Base-by-base conservation (phyloP, 495 filamentous ascomycete genomes). In the Tuber magnatum region DNA sequence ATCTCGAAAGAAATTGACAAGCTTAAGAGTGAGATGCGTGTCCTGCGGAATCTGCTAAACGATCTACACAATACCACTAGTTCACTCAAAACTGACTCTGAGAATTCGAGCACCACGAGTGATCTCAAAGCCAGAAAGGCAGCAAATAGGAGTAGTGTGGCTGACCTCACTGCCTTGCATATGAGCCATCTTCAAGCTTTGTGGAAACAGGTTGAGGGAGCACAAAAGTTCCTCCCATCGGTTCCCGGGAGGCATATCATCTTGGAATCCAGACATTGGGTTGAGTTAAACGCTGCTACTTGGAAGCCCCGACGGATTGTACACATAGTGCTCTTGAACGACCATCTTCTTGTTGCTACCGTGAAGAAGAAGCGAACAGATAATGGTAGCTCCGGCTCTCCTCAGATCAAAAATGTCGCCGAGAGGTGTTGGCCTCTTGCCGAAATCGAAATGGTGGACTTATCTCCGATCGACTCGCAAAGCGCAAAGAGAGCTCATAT, bases 1-100 rank as follows among this genome's bases (percentile, higher is more conserved):
- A 98, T 99, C 84, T 97, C 93, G 83, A 95, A 97, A 85, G 96
- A 99, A 84, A 97, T 97, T 3, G 95, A 99, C 81, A 97, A 97
- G 84, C 88, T 99, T 72, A 98, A 97, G 82, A 88, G 90, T 69
- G 95, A 99, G 83, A 98, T 99, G 94, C 89, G 94, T 38, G 91
- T 92, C 3, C 89, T 99, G 6, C 88, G 92, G 32, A 90, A 90
- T 68, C 86, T 97, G 68, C 97, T 98, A 89, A 90, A 92, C 39
- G 95, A 99, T 76, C 87, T 99, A 39, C 81, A 83, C 78, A 79
- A 76, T 42, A 83, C 78, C 69, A 83, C 81, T 44, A 74, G 70
- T 69, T 83, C 81, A 28, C 76, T 83, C 70, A 82, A 82, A 70
- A 74, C 78, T 43, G 73, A 81, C 80, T 76, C 78, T 70, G 74